phyloP scores from a whole-genome alignment of 2,329 filamentous ascomycete genomes.

The Exophiala bonariae region DNA sequence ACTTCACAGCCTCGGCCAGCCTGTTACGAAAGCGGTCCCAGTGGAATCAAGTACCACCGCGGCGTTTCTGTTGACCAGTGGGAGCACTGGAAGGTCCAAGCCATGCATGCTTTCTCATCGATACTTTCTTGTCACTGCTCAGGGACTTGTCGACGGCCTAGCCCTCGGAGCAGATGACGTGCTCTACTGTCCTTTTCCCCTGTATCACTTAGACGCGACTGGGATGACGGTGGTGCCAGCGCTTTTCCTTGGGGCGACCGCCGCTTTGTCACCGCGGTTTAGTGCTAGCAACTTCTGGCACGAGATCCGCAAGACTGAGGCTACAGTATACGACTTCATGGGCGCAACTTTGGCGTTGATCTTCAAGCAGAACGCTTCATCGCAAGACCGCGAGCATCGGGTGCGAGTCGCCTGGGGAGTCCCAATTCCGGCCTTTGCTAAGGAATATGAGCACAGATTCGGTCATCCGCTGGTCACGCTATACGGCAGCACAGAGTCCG shows the following conservation, averaged over 20 bases:
- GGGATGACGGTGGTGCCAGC: slow-evolving; percentile 10
- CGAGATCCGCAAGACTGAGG: slow-evolving; percentile 8
- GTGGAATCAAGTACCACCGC: slow-evolving; percentile 4
- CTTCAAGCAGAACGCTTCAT: slow-evolving; percentile 7
- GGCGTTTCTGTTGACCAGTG: slow-evolving; percentile 13
- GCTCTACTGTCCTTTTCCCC: slow-evolving; percentile 12
- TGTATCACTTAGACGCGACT: slow-evolving; percentile 12
- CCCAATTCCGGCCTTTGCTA: slow-evolving; percentile 9
- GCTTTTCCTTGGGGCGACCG: slow-evolving; percentile 7
- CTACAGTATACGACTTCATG: slow-evolving; percentile 16
- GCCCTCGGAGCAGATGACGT: slow-evolving; percentile 11
- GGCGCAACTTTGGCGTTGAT: slow-evolving; percentile 12
- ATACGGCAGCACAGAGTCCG: slow-evolving; percentile 11
- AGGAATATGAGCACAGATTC: slow-evolving; percentile 12
- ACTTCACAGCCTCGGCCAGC: neutral
- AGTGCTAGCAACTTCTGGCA: slow-evolving; percentile 14
- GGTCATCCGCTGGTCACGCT: slow-evolving; percentile 10
- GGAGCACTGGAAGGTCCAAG: slow-evolving; percentile 23
- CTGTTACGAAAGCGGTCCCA: neutral
- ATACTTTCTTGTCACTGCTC: slow-evolving; percentile 12
- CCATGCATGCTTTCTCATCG: slow-evolving; percentile 15
- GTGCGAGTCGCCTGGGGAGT: slow-evolving; percentile 14
- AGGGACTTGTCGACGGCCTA: slow-evolving; percentile 3
- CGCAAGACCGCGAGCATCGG: slow-evolving; percentile 6
- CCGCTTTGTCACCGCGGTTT: slow-evolving; percentile 9